A percentile compares a stretch with the other conserved stretches of the same genome.
Evolutionary conservation across 2,329 filamentous ascomycete genomes (phyloP).

Genomic region (Ascosphaera pollenicola): DNA sequence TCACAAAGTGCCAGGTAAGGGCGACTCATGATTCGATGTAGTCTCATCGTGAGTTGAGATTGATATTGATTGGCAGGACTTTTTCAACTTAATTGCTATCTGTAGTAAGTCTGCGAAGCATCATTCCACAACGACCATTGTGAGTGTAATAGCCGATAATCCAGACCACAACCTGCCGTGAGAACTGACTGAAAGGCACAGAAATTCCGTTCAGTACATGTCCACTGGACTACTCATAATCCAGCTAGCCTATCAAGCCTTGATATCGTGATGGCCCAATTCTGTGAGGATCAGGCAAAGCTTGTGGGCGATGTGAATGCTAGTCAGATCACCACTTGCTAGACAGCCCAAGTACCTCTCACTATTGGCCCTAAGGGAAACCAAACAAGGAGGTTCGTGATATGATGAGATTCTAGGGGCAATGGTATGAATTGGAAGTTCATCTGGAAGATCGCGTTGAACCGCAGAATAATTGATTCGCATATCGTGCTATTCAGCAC

Average conservation of each 20-base stretch:
- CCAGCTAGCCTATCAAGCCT: conserved; percentile 1
- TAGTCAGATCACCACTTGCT: conserved; percentile 1
- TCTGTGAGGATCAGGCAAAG: conserved; percentile 2
- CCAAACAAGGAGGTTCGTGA: not conserved
- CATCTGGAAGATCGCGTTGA: no score
- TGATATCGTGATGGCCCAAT: conserved; percentile 2
- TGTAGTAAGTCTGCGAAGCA: conserved; percentile 9
- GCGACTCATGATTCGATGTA: not conserved
- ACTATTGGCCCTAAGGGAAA: not conserved
- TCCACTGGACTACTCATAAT: conserved; percentile 3
- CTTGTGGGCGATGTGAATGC: conserved; percentile 1
- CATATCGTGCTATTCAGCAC: no score
- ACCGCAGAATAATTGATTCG: no score
- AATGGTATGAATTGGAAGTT: no score
- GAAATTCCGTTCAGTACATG: conserved; percentile 2
- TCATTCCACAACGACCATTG: conserved; percentile 3
- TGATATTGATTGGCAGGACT: conserved; percentile 10
- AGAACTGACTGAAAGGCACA: not conserved
- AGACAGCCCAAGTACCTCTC: not conserved
- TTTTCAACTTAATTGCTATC: conserved; percentile 16
- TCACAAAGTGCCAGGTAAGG: conserved; percentile 18
- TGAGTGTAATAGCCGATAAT: not conserved
- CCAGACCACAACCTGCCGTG: no score
- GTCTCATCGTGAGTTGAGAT: not conserved
- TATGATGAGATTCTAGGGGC: no score